Evolutionary conservation across 108 stramenopile species (phyloP).

Genomic region (Bacterosira constricta): DNA sequence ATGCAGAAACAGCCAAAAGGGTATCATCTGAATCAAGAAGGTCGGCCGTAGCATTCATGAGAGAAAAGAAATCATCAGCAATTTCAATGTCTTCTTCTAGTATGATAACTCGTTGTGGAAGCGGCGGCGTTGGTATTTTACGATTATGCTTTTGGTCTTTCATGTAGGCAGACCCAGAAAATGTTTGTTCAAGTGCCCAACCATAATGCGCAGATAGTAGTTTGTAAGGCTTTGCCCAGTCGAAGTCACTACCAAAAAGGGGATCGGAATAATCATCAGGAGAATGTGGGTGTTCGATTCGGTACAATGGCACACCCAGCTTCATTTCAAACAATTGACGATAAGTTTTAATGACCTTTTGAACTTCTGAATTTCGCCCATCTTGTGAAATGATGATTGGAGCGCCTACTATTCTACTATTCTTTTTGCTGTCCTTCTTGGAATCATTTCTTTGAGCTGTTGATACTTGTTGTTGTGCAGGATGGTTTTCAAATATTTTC

Average conservation of each 20-base stretch:
- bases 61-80: constrained; percentile 90
- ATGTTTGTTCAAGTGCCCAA: constrained; percentile 80
- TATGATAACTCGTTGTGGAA: constrained; percentile 75
- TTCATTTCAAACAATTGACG: constrained; percentile 45
- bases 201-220: constrained; percentile 79
- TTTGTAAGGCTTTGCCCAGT: constrained; percentile 59
- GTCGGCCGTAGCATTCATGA: constrained; percentile 80
- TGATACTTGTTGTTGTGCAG: constrained; percentile 25
- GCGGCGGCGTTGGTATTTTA: constrained; percentile 1
- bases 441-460: background rate
- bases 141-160: constrained; percentile 30
- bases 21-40: constrained; percentile 76
- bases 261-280: no score
- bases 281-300: constrained; percentile 49
- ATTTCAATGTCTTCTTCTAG: constrained; percentile 92
- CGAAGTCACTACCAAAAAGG: no score
- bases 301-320: constrained; percentile 61
- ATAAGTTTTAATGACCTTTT: constrained; percentile 52
- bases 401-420: constrained; percentile 57
- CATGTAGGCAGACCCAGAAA: constrained; percentile 40
- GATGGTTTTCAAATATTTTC: constrained; percentile 59
- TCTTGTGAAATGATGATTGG: constrained; percentile 86
- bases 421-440: background rate
- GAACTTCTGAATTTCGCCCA: constrained; percentile 59
- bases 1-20: constrained; percentile 90